phyloP scores from a whole-genome alignment of 2,329 filamentous ascomycete species.

The Xylaria multiplex region DNA sequence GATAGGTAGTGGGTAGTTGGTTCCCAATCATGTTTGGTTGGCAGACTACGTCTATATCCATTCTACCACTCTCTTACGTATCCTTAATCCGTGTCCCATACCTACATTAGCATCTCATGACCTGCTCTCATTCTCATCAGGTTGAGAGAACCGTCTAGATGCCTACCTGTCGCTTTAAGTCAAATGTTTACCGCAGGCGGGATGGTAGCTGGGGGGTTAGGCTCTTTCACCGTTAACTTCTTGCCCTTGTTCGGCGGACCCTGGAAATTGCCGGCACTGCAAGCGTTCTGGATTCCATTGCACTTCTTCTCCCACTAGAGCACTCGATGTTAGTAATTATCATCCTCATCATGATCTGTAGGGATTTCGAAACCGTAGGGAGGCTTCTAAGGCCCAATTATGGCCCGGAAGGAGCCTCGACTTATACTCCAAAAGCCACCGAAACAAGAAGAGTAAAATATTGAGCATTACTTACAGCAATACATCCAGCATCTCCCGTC shows the following conservation, averaged over 20 bases:
- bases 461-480: slow-evolving; percentile 45
- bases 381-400: too few relatives aligned
- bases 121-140: not conserved
- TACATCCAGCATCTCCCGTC: slow-evolving; percentile 68
- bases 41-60: not conserved
- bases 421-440: not conserved
- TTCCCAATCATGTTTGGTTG: not conserved
- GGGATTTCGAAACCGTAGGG: not conserved
- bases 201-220: slow-evolving; percentile 39
- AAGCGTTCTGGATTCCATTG: slow-evolving; percentile 56
- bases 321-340: not conserved
- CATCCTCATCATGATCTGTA: not conserved
- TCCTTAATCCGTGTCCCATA: not conserved
- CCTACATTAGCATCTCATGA: not conserved
- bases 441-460: not conserved
- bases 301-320: slow-evolving; percentile 70
- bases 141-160: not conserved
- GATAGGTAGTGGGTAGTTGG: too few relatives aligned
- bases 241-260: slow-evolving; percentile 60
- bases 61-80: not conserved
- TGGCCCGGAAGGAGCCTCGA: not conserved
- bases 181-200: slow-evolving; percentile 40
- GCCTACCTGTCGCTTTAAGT: not conserved
- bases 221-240: slow-evolving; percentile 46
- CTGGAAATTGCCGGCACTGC: slow-evolving; percentile 54